These are phyloP conservation scores for Trichoderma hamatum DNA, from an alignment of 2,329 filamentous ascomycete genomes.

Conservation along the genomic window DNA sequence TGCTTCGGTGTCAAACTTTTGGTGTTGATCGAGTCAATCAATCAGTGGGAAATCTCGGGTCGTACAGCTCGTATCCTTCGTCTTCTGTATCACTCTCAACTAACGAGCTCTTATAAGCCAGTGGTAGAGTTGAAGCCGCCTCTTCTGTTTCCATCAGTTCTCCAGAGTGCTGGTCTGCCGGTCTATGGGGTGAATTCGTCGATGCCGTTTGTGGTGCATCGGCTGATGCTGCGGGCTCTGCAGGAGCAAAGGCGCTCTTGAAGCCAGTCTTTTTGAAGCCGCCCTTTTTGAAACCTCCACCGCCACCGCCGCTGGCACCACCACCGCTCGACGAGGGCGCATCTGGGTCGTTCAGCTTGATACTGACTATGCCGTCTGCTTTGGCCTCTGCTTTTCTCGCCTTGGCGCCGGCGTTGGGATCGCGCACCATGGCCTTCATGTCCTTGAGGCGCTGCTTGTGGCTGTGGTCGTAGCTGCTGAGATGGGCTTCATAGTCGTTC, in stretches of 20 bases:
- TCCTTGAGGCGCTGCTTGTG: conserved; percentile 89
- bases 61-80: conserved; percentile 71
- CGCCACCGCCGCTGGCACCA: conserved; percentile 56
- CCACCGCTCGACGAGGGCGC: conserved; percentile 42
- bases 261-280: conserved; percentile 86
- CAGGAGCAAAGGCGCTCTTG: conserved; percentile 71
- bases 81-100: conserved; percentile 68
- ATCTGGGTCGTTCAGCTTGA: conserved; percentile 57
- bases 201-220: not conserved
- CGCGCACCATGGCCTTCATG: conserved; percentile 81
- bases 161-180: conserved; percentile 31
- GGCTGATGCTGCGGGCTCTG: conserved; percentile 39
- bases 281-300: conserved; percentile 76
- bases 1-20: not conserved
- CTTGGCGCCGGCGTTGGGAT: conserved; percentile 65
- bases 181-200: not conserved
- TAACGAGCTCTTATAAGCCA: conserved; percentile 32
- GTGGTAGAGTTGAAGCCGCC: conserved; percentile 36
- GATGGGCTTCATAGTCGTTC: conserved; percentile 95
- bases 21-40: conserved; percentile 51
- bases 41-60: conserved; percentile 62
- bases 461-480: conserved; percentile 91
- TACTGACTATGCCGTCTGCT: conserved; percentile 68
- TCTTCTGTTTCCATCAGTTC: conserved; percentile 37
- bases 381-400: conserved; percentile 72